Percentiles rank a stretch among this genome's conserved stretches.
Conservation (phyloP, 164 flowering plant genomes). For the Cinnamomum chago region DNA sequence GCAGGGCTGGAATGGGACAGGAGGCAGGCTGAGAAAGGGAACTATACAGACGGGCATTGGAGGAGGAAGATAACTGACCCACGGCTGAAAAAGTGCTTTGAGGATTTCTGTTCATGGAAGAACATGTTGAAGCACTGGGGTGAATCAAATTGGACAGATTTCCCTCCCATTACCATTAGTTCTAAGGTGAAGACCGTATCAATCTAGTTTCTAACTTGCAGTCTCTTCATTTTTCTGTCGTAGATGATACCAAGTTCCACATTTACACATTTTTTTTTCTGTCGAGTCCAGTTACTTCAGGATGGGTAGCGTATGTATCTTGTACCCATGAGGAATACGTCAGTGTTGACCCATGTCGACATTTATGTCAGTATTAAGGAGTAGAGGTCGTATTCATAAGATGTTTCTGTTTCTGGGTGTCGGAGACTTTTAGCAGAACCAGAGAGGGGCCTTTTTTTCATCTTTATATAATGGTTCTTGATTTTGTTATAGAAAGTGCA, state of each 20-base stretch:
- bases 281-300: background rate
- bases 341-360: background rate
- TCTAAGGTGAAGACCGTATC: conserved; percentile 24
- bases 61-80: conserved; percentile 62
- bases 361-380: background rate
- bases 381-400: background rate
- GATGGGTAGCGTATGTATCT: background rate
- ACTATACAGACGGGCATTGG: conserved; percentile 83
- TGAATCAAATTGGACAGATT: conserved; percentile 66
- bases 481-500: too few species aligned
- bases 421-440: background rate
- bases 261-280: too few species aligned
- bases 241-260: background rate
- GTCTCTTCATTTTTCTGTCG: background rate
- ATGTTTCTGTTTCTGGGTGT: background rate
- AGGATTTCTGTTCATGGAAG: conserved; percentile 67
- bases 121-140: conserved; percentile 83
- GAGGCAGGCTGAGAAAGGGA: conserved; percentile 80
- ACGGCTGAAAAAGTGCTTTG: conserved; percentile 44
- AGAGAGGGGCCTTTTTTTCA: background rate
- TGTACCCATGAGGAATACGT: background rate
- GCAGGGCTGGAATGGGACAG: conserved; percentile 89
- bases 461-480: too few species aligned
- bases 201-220: conserved; percentile 26
- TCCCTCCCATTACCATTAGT: conserved; percentile 25